Base-by-base conservation (phyloP, 768 basidiomycete species). In the Pleurotus tuber-regium region DNA sequence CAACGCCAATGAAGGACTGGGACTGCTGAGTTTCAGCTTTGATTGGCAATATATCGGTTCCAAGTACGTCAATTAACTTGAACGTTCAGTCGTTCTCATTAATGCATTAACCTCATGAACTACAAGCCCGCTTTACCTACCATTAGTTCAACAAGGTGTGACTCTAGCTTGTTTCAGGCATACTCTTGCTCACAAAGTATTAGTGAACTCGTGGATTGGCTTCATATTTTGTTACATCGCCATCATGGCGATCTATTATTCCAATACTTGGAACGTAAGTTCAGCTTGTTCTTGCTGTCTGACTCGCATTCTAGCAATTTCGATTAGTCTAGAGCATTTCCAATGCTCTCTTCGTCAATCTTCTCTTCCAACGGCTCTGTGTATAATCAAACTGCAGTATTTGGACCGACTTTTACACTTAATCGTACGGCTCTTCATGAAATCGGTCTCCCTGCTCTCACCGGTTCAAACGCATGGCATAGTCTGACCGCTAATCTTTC, bases 1-100 rank as follows among this genome's bases (percentile, higher is more conserved):
- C 2, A 71, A 79, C 28, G 83, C 76, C 28, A 88, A 87, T 57
- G 85, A 88, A 62, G 86, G 84, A 0, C 68, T 87, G 35, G 85
- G 86, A 0, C 58, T 87, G 16, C 51, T 82, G 31, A 79, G 77
- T 30, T 50, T 87, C 33, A 79, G 80, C 16, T 76, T 87, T 39
- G 86, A 87, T 58, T 88, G 83, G 83, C 80, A 83, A 54, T 83
- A 83, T 57, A 80, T 84, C 54, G 76, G 76, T 1, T 80, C 80
- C 10, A 33, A 23, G 69, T 74, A 59, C 16, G 46, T 23, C 10
- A 3, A 16, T 16, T 16, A 21, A 8, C 29, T 21, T n/a, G 16
- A 16, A n/a, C 21, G 16, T 29, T 21, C 5, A 25, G 14, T 25
- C 24, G 25, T 2, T 8, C 4, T 18, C 7, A 46, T 26, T 46